Percentiles rank a stretch among this genome's conserved stretches.
phyloP scores from a whole-genome alignment of 768 basidiomycete species.

The Rhizopogon salebrosus region DNA sequence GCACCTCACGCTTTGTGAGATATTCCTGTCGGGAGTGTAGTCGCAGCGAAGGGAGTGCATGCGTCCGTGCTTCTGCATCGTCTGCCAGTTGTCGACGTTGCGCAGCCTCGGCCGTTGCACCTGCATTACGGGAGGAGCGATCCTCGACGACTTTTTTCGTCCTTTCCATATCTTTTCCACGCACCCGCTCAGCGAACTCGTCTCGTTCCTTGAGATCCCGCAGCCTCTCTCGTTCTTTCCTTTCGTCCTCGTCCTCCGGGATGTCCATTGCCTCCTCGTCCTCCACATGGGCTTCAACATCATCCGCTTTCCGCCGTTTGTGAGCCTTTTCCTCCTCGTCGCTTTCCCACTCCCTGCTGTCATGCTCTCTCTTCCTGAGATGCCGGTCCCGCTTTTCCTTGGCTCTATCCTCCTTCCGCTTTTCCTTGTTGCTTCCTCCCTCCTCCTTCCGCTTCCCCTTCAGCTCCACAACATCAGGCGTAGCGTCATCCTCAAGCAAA shows the following conservation, averaged over 20 bases:
- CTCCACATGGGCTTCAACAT: conserved; percentile 23
- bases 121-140: conserved; percentile 71
- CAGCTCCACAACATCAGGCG: conserved; percentile 34
- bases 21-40: conserved; percentile 93
- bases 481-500: conserved; percentile 73
- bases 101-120: conserved; percentile 73
- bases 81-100: conserved; percentile 79
- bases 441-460: conserved; percentile 27
- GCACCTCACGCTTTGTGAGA: conserved; percentile 91
- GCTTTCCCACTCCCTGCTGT: conserved; percentile 84
- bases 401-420: conserved; percentile 15
- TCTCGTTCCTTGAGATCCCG: conserved; percentile 86
- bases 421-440: conserved; percentile 24
- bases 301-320: conserved; percentile 58
- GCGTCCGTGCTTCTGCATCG: conserved; percentile 52
- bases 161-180: conserved; percentile 73
- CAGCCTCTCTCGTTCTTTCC: conserved; percentile 67
- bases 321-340: conserved; percentile 78
- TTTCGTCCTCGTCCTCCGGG: conserved; percentile 62
- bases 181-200: conserved; percentile 87
- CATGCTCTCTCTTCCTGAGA: conserved; percentile 75
- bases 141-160: conserved; percentile 93
- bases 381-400: conserved; percentile 59
- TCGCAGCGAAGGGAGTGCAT: conserved; percentile 67
- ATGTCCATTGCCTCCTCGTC: conserved; percentile 38